Evolutionary conservation across 768 basidiomycete species (phyloP), one percentile per base, ranked within the genome.

Genomic region (Coprinellus micaceus): DNA sequence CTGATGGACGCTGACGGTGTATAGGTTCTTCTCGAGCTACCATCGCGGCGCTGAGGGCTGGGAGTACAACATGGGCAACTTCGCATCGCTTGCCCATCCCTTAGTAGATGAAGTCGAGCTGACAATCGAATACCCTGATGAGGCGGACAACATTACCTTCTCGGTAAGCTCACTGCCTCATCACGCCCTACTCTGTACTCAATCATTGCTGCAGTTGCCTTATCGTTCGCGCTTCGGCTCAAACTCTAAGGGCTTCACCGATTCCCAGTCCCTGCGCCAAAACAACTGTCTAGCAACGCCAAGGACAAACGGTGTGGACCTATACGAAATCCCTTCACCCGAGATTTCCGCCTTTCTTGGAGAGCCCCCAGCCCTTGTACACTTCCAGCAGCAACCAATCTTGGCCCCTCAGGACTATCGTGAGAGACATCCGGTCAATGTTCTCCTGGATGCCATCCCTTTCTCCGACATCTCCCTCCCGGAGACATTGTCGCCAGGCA

Each of bases 161-260:
- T 74, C 72, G 1, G 82, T 82, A 41, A 50, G 76, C 65, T 26
- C 43, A 47, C 45, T 11, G 25, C 56, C 17, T n/a, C 21, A 36
- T 43, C 30, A 9, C 37, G 26, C 30, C 30, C 29, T 2, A n/a
- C 40, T 17, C 30, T 15, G 10, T 26, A 52, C 52, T 39, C 58
- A 54, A 39, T 19, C 9, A 50, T 7, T 44, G 7, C 33, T 13
- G 7, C 33, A 84, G 82, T 66, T 85, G 52, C 83, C 84, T 12
- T 85, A 82, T 65, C 79, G 80, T 36, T 83, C 82, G 3, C 76
- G 81, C 40, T 74, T 84, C 58, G 76, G 77, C 24, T 68, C 77
- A 1, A 64, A 65, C 10, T 70, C 79, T 24, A 71, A 71, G 21
- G 64, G 73, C 17, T 86, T 83, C 63, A 79, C 79, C 1, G 75